Conservation (phyloP, 1,284 basidiomycete genomes). For the Ceratobasidium sp. region DNA sequence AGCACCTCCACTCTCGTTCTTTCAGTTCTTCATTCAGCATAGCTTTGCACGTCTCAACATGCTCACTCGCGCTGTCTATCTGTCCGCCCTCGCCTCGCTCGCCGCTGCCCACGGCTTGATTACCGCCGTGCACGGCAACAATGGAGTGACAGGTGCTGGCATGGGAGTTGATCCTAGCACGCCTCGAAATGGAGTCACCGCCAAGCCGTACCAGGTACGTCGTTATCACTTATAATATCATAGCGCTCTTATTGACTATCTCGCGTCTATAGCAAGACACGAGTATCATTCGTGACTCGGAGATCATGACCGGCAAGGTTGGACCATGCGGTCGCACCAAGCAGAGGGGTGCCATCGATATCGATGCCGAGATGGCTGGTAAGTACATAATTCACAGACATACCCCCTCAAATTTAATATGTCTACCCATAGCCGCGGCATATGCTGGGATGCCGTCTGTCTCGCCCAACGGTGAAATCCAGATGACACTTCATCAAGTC, state of each 20-base stretch:
- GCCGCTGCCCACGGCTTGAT: slow-evolving; percentile 51
- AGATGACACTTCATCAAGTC: slow-evolving; percentile 40
- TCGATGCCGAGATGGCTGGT: slow-evolving; percentile 51
- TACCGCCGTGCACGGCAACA: slow-evolving; percentile 52
- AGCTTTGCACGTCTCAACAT: slow-evolving; percentile 8
- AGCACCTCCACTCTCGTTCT: not conserved
- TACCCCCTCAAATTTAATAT: not conserved
- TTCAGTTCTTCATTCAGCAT: not conserved
- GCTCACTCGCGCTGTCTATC: slow-evolving; percentile 41
- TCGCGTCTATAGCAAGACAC: slow-evolving; percentile 50
- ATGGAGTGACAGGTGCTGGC: slow-evolving; percentile 51
- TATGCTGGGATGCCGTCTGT: slow-evolving; percentile 20
- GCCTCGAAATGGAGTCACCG: slow-evolving; percentile 52
- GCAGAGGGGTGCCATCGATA: slow-evolving; percentile 52
- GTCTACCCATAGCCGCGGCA: slow-evolving; percentile 6
- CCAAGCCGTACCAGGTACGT: slow-evolving; percentile 51
- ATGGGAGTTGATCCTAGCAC: slow-evolving; percentile 53
- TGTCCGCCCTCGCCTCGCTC: slow-evolving; percentile 40
- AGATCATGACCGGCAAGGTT: slow-evolving; percentile 50
- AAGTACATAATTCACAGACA: not conserved
- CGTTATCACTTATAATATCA: slow-evolving; percentile 47
- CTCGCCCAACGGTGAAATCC: slow-evolving; percentile 9
- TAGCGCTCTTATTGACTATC: not conserved
- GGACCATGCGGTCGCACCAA: slow-evolving; percentile 52
- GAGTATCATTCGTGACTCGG: slow-evolving; percentile 51